Conservation (phyloP, 2,329 filamentous ascomycete genomes). For the Exophiala aquamarina region DNA sequence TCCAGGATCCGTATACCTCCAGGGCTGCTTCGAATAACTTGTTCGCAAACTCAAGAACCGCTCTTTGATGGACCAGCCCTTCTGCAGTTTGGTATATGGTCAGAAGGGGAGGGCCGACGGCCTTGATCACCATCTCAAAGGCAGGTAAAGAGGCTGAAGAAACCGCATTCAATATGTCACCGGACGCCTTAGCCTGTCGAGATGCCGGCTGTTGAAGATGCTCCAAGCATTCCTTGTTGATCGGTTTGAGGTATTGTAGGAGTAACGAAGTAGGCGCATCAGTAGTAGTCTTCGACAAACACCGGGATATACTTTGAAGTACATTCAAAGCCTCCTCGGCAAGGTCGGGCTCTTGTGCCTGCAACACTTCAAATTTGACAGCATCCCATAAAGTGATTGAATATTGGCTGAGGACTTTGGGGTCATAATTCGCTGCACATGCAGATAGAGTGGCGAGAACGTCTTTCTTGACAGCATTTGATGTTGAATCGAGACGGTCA, state of each 20-base stretch:
- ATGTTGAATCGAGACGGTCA: constrained; percentile 69
- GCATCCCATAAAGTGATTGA: constrained; percentile 68
- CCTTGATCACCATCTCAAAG: constrained; percentile 56
- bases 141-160: constrained; percentile 56
- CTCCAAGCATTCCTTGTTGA: constrained; percentile 67
- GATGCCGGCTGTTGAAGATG: constrained; percentile 68
- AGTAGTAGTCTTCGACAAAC: constrained; percentile 49
- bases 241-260: constrained; percentile 58
- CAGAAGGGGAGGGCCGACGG: constrained; percentile 58
- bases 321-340: constrained; percentile 59
- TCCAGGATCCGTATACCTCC: constrained; percentile 58
- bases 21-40: constrained; percentile 60
- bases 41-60: constrained; percentile 61
- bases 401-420: constrained; percentile 60
- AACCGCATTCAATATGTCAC: constrained; percentile 59
- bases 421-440: constrained; percentile 60
- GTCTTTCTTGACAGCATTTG: constrained; percentile 68
- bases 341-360: constrained; percentile 65
- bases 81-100: constrained; percentile 61
- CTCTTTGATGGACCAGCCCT: constrained; percentile 62
- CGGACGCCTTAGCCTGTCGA: constrained; percentile 65
- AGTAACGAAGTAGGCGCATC: constrained; percentile 42
- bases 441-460: constrained; percentile 63
- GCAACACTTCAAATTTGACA: constrained; percentile 68
- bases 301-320: constrained; percentile 55